phyloP scores from a whole-genome alignment of 352 stramenopile species.

The Globisporangium yorkense region DNA sequence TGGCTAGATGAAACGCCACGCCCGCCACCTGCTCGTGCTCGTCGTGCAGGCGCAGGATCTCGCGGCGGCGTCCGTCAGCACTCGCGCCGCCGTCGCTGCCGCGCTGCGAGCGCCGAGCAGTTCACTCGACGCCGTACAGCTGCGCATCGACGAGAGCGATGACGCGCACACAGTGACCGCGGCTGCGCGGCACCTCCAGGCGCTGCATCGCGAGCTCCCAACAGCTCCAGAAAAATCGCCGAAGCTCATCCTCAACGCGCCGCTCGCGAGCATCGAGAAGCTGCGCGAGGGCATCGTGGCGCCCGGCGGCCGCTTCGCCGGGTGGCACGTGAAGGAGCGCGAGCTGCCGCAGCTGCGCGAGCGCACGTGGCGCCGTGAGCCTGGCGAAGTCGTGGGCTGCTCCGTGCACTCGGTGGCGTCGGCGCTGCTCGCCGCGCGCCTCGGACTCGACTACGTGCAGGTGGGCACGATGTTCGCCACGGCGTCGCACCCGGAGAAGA shows the following conservation, averaged over 20 bases:
- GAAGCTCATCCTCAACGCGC: slow-evolving; percentile 13
- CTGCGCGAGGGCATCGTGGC: background rate
- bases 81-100: background rate
- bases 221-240: background rate
- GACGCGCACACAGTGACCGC: background rate
- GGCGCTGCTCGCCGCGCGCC: slow-evolving; percentile 15
- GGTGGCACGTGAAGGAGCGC: slow-evolving; percentile 25
- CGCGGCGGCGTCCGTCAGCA: background rate
- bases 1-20: slow-evolving; percentile 7
- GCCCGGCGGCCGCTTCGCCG: slow-evolving; percentile 1
- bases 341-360: slow-evolving; percentile 5
- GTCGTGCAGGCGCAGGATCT: slow-evolving; percentile 24
- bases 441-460: slow-evolving; percentile 38
- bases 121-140: slow-evolving; percentile 25
- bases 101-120: background rate
- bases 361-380: background rate
- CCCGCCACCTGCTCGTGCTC: slow-evolving; percentile 15
- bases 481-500: slow-evolving; percentile 42
- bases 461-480: slow-evolving; percentile 58
- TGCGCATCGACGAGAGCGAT: slow-evolving; percentile 9
- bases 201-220: background rate
- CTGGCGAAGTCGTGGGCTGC: slow-evolving; percentile 18
- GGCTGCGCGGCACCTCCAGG: background rate
- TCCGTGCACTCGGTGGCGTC: slow-evolving; percentile 34
- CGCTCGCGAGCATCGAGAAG: background rate